Base-by-base conservation (phyloP, 805 yeast genomes). In the Candida stauntonica region DNA sequence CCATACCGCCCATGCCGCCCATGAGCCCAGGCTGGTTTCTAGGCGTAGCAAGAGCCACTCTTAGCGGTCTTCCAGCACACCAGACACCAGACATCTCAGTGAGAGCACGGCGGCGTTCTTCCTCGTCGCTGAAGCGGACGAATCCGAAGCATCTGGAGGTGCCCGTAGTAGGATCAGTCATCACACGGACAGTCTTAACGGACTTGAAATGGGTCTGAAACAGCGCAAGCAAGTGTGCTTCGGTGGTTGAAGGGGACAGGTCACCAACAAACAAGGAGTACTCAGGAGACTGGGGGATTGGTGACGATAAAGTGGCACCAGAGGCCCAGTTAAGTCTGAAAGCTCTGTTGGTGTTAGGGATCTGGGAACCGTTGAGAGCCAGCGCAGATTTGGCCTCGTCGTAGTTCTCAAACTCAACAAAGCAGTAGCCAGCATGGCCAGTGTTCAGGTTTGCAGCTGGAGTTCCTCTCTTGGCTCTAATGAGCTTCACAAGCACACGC, bases 261-360 rank as follows among this genome's bases (percentile, higher is more conserved):
- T 84, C 93, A 26, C 94, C 94, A n/a, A 84, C 91, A 60, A 84
- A 84, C 37, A 84, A 61, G 0, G 91, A 81, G 55, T 60, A 83
- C 59, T 84, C 93, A 0, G 89, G 89, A 8, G 83, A 72, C 50
- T 78, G 82, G 7, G 83, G 77, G 33, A 82, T 75, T 33, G 83
- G 83, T 4, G 88, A 79, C 29, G 73, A 65, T 43, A 84, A 63
- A 11, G 91, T 84, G 8, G 91, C 91, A 13, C 87, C 88, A 20
- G 82, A 73, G 2, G 94, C 93, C 94, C 94, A 84, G 54, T 84
- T 84, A 45, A 84, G 70, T 51, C 91, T 69, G 57, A 83, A 83
- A 27, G 73, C 66, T 61, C 85, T 77, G 55, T 76, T 75, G 5
- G 64, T 62, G 26, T 77, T 80, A 14, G 88, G 87, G 29, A 84